phyloP scores from a whole-genome alignment of 164 flowering plant genomes.

The Vitis vinifera region ASM3070453v1 NC_081819.1:22176001-22176500 shows the following conservation, averaged over 20 bases:
- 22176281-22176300: background rate
- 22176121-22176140: too few species aligned
- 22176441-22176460: slow-evolving; percentile 89
- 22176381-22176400: background rate
- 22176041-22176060: too few species aligned
- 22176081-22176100: too few species aligned
- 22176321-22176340: background rate
- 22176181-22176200: background rate
- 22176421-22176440: slow-evolving; percentile 94
- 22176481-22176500: slow-evolving; percentile 62
- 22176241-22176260: too few species aligned
- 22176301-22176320: background rate
- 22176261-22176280: too few species aligned
- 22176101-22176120: too few species aligned
- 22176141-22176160: too few species aligned
- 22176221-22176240: too few species aligned
- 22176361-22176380: background rate
- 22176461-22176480: slow-evolving; percentile 59
- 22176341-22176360: background rate
- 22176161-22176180: background rate
- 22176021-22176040: too few species aligned
- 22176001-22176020: too few species aligned
- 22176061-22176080: too few species aligned
- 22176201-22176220: too few species aligned
- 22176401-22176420: slow-evolving; percentile 9